A percentile compares a stretch with the other conserved stretches of the same genome.
phyloP scores from a whole-genome alignment of 495 filamentous ascomycete genomes.

The Oidiodendron maius region DNA sequence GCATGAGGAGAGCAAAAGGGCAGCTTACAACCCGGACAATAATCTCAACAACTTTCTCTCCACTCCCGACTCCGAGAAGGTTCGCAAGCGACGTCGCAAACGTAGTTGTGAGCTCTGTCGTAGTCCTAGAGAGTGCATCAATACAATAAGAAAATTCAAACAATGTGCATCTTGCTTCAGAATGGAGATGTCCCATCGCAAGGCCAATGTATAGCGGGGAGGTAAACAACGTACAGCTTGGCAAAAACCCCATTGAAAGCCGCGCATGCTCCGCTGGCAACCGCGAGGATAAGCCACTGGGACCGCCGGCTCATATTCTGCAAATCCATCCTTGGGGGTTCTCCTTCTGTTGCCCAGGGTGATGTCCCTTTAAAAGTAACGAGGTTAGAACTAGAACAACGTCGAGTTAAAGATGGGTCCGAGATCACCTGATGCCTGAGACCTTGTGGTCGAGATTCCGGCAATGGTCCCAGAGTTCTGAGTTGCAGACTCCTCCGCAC shows the following conservation, averaged over 20 bases:
- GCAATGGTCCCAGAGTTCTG: not conserved
- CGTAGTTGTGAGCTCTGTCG: constrained; percentile 70
- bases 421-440: not conserved
- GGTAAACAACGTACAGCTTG: constrained; percentile 62
- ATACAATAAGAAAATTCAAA: not conserved
- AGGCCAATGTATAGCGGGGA: no score
- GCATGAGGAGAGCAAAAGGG: not conserved
- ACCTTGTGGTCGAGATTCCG: not conserved
- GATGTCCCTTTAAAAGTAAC: no score
- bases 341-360: not conserved
- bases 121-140: constrained; percentile 52
- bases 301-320: constrained; percentile 20
- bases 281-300: constrained; percentile 75
- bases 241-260: constrained; percentile 95
- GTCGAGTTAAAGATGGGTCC: not conserved
- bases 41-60: constrained; percentile 54
- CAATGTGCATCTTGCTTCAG: no score
- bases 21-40: constrained; percentile 62
- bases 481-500: not conserved
- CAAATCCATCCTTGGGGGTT: constrained; percentile 17
- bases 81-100: constrained; percentile 60
- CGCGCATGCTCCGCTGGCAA: constrained; percentile 84
- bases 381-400: no score
- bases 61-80: constrained; percentile 48
- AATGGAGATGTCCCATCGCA: no score